Percentiles rank a stretch among this genome's conserved stretches.
phyloP scores from a whole-genome alignment of 352 stramenopile genomes.

The Phytophthora quininea region DNA sequence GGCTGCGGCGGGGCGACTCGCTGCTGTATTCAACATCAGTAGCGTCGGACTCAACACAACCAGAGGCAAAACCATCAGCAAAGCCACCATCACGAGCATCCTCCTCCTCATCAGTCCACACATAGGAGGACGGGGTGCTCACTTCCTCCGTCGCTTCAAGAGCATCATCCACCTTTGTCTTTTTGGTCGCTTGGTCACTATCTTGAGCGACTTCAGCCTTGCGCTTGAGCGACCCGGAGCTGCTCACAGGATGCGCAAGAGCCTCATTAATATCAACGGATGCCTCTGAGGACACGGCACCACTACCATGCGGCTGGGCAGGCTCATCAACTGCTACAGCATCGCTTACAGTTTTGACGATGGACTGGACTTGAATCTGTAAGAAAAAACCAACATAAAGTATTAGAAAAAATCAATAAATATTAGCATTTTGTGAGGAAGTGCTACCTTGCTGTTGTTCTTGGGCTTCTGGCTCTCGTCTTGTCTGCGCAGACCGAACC shows the following conservation, averaged over 20 bases:
- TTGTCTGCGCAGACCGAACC: conserved; percentile 25
- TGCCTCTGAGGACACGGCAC: conserved; percentile 32
- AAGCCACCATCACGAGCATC: conserved; percentile 30
- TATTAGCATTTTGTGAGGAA: too few species aligned
- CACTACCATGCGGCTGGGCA: conserved; percentile 38
- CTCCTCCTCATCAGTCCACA: conserved; percentile 45
- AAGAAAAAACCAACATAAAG: neutral
- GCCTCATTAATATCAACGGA: conserved; percentile 78
- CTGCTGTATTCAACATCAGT: conserved; percentile 68
- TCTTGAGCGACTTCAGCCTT: conserved; percentile 44
- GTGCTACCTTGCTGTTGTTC: neutral
- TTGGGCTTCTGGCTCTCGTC: neutral
- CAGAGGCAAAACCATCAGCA: conserved; percentile 23
- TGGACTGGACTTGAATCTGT: neutral
- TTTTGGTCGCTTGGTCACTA: conserved; percentile 37
- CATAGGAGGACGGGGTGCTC: conserved; percentile 27
- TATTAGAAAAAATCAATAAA: too few species aligned
- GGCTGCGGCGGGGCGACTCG: conserved; percentile 39
- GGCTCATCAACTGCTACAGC: conserved; percentile 45
- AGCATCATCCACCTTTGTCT: conserved; percentile 26
- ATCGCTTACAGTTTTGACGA: conserved; percentile 2
- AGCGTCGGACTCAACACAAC: conserved; percentile 39
- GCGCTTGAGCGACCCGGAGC: conserved; percentile 66
- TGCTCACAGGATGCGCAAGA: conserved; percentile 70
- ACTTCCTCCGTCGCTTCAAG: conserved; percentile 36